Evolutionary conservation across 768 basidiomycete species (phyloP), one percentile per base, ranked within the genome.

Genomic region (Podaxis mareebaensis): DNA sequence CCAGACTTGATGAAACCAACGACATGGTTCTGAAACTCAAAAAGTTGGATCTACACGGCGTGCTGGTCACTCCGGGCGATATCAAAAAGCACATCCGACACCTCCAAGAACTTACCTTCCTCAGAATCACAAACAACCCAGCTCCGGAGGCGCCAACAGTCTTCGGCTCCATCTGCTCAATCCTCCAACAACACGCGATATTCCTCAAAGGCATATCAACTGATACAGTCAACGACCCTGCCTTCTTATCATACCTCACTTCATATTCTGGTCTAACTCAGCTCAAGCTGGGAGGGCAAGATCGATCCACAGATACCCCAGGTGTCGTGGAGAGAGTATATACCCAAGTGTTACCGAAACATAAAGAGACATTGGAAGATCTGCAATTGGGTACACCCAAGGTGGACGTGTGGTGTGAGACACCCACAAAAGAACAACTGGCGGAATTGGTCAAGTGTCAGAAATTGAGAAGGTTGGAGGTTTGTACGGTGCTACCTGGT

Each of bases 201-300:
- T 60, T 40, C 13, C 49, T 53, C 36, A 53, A 40, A 13, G 51
- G 60, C 28, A 13, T 60, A n/a, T 39, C 20, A 10, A 60, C 60
- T 2, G 60, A 60, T 36, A 15, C 15, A 5, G 15, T 46, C 17
- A 3, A 40, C 20, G 39, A 60, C 17, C 51, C 52, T 24, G 17
- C 40, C 4, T 48, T 60, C 15, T 30, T 60, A 2, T 13, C 11
- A 2, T 60, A 60, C 22, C 49, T 60, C 24, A 26, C 36, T 17
- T 60, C 60, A 17, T 53, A 53, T 28, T 42, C 60, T 0, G 60
- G 60, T 4, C 30, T 60, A 5, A 33, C 28, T 11, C 22, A 59
- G 22, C 33, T 59, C 2, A 26, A 15, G 5, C 10, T 59, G 1
- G n/a, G 8, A 17, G 20, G 10, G 8, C 17, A 49, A 51, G 2